Conservation (phyloP, 2,329 filamentous ascomycete genomes). For the Phialophora chinensis region DNA sequence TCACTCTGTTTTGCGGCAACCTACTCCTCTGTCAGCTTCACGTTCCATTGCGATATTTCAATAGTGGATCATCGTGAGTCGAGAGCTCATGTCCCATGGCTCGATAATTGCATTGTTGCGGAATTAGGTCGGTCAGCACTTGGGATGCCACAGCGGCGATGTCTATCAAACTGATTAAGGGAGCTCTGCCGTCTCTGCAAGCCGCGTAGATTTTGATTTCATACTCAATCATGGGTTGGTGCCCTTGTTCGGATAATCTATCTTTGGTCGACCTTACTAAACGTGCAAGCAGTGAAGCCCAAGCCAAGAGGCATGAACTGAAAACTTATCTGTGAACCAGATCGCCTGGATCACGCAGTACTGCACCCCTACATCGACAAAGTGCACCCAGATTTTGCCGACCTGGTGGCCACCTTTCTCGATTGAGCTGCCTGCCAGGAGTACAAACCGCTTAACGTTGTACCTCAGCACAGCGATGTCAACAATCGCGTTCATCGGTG, state of each 20-base stretch:
- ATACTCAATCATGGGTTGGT: not conserved
- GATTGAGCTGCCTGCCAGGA: not conserved
- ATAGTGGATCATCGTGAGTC: constrained; percentile 41
- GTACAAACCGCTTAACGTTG: constrained; percentile 5
- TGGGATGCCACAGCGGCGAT: constrained; percentile 34
- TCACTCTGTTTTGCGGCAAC: constrained; percentile 2
- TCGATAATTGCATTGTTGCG: constrained; percentile 39
- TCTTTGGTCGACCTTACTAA: constrained; percentile 1
- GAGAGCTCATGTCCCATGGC: constrained; percentile 49
- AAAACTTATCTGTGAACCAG: constrained; percentile 17
- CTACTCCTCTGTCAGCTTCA: not conserved
- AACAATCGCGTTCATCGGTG: constrained; percentile 12
- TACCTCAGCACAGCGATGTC: constrained; percentile 9
- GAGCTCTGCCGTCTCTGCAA: constrained; percentile 25
- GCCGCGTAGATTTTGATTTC: constrained; percentile 2
- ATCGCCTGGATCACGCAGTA: constrained; percentile 8
- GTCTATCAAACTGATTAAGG: constrained; percentile 31
- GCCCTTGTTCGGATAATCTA: constrained; percentile 10
- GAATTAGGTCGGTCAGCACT: constrained; percentile 26
- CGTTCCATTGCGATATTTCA: not conserved
- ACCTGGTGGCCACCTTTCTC: not conserved
- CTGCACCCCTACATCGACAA: constrained; percentile 5
- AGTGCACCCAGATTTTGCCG: constrained; percentile 13
- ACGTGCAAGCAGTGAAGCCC: not conserved
- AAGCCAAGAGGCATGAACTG: not conserved